Conservation (phyloP, 495 filamentous ascomycete genomes). For the Xanthoparmelia taractica region DNA sequence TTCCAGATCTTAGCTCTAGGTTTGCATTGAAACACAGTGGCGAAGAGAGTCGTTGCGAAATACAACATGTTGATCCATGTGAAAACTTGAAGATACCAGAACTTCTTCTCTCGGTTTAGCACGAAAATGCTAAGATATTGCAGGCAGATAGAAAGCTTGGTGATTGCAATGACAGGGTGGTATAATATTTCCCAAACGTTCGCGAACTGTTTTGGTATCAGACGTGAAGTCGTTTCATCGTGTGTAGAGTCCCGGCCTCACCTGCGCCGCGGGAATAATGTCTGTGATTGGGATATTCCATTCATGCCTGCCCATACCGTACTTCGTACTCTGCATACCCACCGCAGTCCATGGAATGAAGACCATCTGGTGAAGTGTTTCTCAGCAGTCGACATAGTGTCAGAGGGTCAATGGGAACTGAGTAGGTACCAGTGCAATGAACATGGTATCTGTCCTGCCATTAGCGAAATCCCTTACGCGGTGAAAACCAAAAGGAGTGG, state of each 20-base stretch:
- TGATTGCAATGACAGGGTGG: neutral
- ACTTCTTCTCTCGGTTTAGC: slow-evolving; percentile 5
- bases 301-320: slow-evolving; percentile 30
- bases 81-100: slow-evolving; percentile 13
- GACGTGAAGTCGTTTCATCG: neutral
- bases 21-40: slow-evolving; percentile 12
- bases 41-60: slow-evolving; percentile 8
- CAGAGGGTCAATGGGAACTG: neutral
- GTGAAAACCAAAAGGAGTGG: slow-evolving; percentile 9
- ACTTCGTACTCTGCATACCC: neutral
- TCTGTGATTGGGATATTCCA: slow-evolving; percentile 26
- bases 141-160: slow-evolving; percentile 18
- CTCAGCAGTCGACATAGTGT: neutral
- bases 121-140: slow-evolving; percentile 17
- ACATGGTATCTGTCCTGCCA: slow-evolving; percentile 7
- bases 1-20: slow-evolving; percentile 19
- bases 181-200: slow-evolving; percentile 15
- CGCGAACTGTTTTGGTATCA: slow-evolving; percentile 5
- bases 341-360: slow-evolving; percentile 10
- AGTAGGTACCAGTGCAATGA: neutral
- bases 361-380: neutral
- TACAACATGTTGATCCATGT: slow-evolving; percentile 17
- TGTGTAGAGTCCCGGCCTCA: slow-evolving; percentile 2
- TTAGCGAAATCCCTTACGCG: neutral
- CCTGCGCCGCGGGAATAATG: slow-evolving; percentile 21